Conservation (phyloP, 176 grass and related monocot genomes). For the barley (Hordeum vulgare) region DNA sequence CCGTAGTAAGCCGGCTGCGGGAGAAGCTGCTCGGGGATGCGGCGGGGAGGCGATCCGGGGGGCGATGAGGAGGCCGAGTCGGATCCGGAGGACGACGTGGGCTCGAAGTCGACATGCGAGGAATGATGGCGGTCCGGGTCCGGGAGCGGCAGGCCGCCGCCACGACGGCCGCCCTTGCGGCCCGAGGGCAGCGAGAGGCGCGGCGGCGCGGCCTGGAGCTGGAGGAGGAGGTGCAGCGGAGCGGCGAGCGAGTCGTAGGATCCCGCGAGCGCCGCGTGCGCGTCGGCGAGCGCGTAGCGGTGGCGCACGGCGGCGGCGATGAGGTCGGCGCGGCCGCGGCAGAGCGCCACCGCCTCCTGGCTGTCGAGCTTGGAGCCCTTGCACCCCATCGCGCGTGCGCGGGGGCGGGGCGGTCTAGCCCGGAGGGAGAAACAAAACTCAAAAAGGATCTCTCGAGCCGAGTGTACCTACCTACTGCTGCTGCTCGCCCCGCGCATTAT, state of each 20-base stretch:
- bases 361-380: conserved; percentile 75
- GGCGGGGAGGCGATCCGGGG: conserved; percentile 2
- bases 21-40: neutral
- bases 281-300: conserved; percentile 64
- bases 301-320: conserved; percentile 71
- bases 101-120: conserved; percentile 21
- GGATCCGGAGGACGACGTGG: conserved; percentile 31
- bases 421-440: neutral
- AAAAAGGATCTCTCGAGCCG: neutral
- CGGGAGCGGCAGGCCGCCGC: neutral
- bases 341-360: conserved; percentile 68
- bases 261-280: conserved; percentile 53
- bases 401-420: neutral
- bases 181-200: conserved; percentile 6
- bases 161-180: neutral
- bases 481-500: conserved; percentile 1
- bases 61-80: conserved; percentile 27
- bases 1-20: neutral
- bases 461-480: neutral
- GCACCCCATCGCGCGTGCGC: conserved; percentile 57
- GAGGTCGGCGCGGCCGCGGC: conserved; percentile 64
- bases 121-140: neutral
- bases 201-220: neutral
- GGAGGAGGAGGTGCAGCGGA: conserved; percentile 53
- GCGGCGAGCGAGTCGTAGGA: conserved; percentile 53